Evolutionary conservation across 1,284 basidiomycete genomes (phyloP), one percentile per base, ranked within the genome.

Genomic region (Tetrapyrgos nigripes): DNA sequence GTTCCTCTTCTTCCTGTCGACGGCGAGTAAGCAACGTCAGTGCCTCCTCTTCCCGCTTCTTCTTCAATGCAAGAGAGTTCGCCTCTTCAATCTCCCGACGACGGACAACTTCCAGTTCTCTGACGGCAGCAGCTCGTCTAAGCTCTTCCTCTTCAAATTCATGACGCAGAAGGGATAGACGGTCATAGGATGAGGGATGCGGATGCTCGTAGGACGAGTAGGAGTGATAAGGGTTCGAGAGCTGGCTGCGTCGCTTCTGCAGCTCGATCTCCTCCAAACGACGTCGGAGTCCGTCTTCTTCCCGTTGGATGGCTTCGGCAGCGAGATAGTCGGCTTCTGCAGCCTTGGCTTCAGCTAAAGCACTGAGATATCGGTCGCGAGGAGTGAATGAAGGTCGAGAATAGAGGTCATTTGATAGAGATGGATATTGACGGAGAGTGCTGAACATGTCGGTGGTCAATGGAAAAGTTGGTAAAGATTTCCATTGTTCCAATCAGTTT

Each of bases 251-350:
- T 46, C 68, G 65, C 58, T 71, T 73, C 54, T 64, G 61, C 28
- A 64, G 58, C 27, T 73, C 66, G n/a, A 73, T 65, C 53, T 72
- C 71, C 26, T 70, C 57, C 26, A 77, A 63, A 33, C 73, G 70
- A 17, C 62, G 67, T 50, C 66, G 68, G 26, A 74, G 69, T 14
- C 61, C 65, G 33, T 68, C 68, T 55, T 77, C 75, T 53, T 76
- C 74, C 3, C 64, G 70, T 52, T 64, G 71, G 10, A 64, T 58
- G 37, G 73, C 70, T 54, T 75, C 67, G 8, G 69, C 68, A 46
- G 70, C 69, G 29, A 74, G 66, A 47, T 74, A 75, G 35, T 75
- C 70, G 21, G 66, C 70, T 58, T 72, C 65, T 6, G 70, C 69
- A 29, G 66, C 62, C 48, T 64, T 55, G 11, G 63, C 66, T 43